Evolutionary conservation across 495 filamentous ascomycete genomes (phyloP), one percentile per base, ranked within the genome.

Genomic region (Astrocystis sublimbata): DNA sequence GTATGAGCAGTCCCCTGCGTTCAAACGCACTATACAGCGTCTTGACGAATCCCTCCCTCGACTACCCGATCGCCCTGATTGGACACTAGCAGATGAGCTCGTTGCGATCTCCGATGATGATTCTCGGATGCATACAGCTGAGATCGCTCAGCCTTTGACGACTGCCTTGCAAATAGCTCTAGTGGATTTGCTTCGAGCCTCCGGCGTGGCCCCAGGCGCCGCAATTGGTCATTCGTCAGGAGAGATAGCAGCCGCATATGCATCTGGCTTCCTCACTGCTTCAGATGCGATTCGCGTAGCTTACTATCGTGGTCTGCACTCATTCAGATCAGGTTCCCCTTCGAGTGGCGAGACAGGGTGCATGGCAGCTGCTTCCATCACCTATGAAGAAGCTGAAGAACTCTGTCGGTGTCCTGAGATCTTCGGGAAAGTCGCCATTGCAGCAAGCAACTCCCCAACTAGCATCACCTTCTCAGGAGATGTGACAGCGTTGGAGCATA

Each of bases 201-300:
- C 77, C 71, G 78, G 78, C 12, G 68, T 85, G n/a, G 49, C 35
- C 0, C 78, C 78, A 0, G 60, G 64, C 8, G 72, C 76, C 21
- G 78, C 83, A 0, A 70, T 81, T 6, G 81, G 83, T 21, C 82
- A 86, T 62, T 84, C 81, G 2, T 79, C 75, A 58, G 83, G 83
- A 6, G 83, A 86, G 61, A 84, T 85, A 59, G 72, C 67, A 2
- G 76, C 75, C 24, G 74, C 75, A 7, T 77, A 75, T 51, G 67
- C 75, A 2, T 67, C 71, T 4, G 71, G 71, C 3, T 54, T 58
- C 21, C 35, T 78, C 10, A 64, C 51, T 4, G 59, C 61, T 5
- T 3, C 15, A 2, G 75, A 78, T 19, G 81, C 82, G 0, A 74
- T 84, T 13, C 56, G 58, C 0, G 65, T 82, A 0, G 85, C 82